Conservation (phyloP, 768 basidiomycete species). For the Hysterangium stoloniferum region DNA sequence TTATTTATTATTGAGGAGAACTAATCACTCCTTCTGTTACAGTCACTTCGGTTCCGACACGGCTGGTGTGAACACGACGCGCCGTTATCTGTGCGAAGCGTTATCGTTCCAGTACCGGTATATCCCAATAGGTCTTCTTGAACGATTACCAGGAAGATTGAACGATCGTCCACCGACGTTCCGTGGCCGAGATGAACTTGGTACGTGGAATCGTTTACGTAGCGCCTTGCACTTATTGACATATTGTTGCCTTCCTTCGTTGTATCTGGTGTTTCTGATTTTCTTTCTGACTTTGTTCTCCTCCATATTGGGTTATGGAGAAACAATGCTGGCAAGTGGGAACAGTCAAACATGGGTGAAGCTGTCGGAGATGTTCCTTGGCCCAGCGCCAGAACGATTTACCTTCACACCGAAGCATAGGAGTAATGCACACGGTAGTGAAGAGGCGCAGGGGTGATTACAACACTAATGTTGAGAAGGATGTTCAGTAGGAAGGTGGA, state of each 20-base stretch:
- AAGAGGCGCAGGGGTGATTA: conserved; percentile 53
- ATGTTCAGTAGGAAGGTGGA: too few relatives aligned
- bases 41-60: conserved; percentile 86
- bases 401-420: conserved; percentile 90
- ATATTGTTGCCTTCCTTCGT: neutral
- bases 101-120: conserved; percentile 97
- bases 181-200: conserved; percentile 80
- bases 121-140: conserved; percentile 87
- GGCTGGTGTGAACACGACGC: conserved; percentile 80
- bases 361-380: conserved; percentile 93
- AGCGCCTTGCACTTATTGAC: conserved; percentile 3
- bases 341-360: conserved; percentile 86
- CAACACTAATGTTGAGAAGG: neutral
- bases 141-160: conserved; percentile 67
- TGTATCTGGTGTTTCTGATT: neutral
- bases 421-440: conserved; percentile 62
- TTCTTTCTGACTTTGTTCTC: neutral
- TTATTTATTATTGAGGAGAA: conserved; percentile 2
- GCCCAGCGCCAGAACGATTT: conserved; percentile 77
- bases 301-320: conserved; percentile 29
- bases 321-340: conserved; percentile 75
- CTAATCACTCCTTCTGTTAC: neutral
- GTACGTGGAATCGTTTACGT: conserved; percentile 33
- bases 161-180: conserved; percentile 91
- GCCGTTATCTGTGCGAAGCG: conserved; percentile 91